Evolutionary conservation across 2,329 filamentous ascomycete species (phyloP), one percentile per base, ranked within the genome.

Genomic region (Phoma sp.): DNA sequence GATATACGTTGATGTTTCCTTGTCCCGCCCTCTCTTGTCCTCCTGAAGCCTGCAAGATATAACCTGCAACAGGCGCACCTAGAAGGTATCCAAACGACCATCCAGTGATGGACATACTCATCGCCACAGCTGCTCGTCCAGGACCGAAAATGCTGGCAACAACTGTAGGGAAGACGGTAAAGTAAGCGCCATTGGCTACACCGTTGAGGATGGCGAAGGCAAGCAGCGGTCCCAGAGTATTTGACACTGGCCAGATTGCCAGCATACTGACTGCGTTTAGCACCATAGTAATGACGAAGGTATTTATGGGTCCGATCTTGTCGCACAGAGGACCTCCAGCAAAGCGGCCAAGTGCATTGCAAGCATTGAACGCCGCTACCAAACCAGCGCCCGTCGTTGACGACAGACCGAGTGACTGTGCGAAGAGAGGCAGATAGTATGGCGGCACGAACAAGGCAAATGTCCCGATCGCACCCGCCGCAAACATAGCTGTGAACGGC

Each of bases 301-400:
- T 71, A 37, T 72, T 71, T n/a, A 66, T 58, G 7, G 65, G 59
- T 3, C 69, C 69, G 29, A 72, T 60, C 32, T 64, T 64, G 42
- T 73, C 70, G 46, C 67, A 67, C n/a, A 67, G 45, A 10, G 57
- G 59, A 3, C 68, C 68, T 14, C 60, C 65, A 4, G 61, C 25
- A 26, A 69, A 68, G 15, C 68, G 49, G 2, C 68, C 68, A 1
- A 68, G 48, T 9, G 67, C 67, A 21, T 63, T 68, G 33, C 65
- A 65, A 2, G 60, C 59, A 46, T 66, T 68, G 53, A 70, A 70
- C 7, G 53, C 68, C 7, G 67, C 63, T 1, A 69, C 66, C 9
- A 70, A 25, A 14, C 46, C 63, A 1, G 65, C 67, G 18, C 65
- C 65, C 0, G 66, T 68, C 29, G 56, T 58, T 14, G 64, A 60